Base-by-base conservation (phyloP, 805 yeast genomes). In the Teunomyces gatunensis region DNA sequence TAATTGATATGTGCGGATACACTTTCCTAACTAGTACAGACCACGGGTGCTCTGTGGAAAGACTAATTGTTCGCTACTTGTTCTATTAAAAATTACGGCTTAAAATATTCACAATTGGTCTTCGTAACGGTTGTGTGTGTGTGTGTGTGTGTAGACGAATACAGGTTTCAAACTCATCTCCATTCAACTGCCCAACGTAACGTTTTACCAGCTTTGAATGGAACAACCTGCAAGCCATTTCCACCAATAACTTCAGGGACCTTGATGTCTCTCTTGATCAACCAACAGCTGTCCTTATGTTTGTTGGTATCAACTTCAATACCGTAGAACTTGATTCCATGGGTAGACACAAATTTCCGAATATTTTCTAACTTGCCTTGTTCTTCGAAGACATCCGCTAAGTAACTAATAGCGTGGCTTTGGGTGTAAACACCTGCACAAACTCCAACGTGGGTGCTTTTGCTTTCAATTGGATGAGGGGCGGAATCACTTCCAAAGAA, bases 371-470 rank as follows among this genome's bases (percentile, higher is more conserved):
- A 68, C 51, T 82, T 79, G 11, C 78, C 83, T 15, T 69, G 76
- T 46, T 75, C 66, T 23, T 87, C 96, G 59, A 95, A 94, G 1
- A 87, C 80, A 64, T 91, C 86, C 2, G 98, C 97, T 23, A 94
- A 70, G 54, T 92, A 94, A 6, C 90, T 75, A 15, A 94, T 67
- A 1, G 87, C 96, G 56, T 80, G 80, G 18, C 88, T 79, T 66
- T 94, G 99, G 1, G 98, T 88, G 68, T 80, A 94, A 6, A 94
- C 97, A 60, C 99, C 99, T n/a, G 99, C 99, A 59, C 97, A 89
- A 13, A 92, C 97, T 18, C 91, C 92, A 32, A 75, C 71, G 55
- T 82, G 89, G 51, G 78, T 84, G 21, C 88, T 75, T 67, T 95
- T 95, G 50, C 83, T 83, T 52, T 80, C 79, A 21, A 88, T 60